Base-by-base conservation (phyloP, 1,139 yeast genomes). In the Geotrichum aggregatum region DNA sequence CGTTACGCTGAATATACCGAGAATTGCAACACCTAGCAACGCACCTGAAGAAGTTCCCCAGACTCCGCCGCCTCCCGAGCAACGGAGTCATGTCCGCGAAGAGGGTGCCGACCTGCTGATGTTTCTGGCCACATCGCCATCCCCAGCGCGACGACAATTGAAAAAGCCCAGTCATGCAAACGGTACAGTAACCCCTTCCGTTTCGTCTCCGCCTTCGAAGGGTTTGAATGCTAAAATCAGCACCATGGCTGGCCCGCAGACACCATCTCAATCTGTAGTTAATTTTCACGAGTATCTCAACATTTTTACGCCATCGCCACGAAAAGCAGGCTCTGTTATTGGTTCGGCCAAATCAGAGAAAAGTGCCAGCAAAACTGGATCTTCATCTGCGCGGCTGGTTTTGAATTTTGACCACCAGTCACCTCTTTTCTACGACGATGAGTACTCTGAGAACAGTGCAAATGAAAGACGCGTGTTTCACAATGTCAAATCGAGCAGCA, bases 81-180 rank as follows among this genome's bases (percentile, higher is more conserved):
- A 46, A 24, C 46, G 53, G 16, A 54, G 48, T 14, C 52, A 40
- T 13, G 58, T 76, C 52, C 82, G 79, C 55, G 87, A 83, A 50
- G 89, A 84, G 66, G 96, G 95, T 4, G 96, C 95, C 0, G 94
- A 85, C 65, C 71, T 87, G 57, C 74, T 87, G 56, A 78, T 87
- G 81, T 87, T 80, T 66, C 74, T 87, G 61, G 95, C 95, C 2
- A 85, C 94, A 3, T 85, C 95, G 2, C 96, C 96, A 0, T 84
- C 92, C 0, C 88, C 91, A 0, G 83, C 84, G 1, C 59, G 65
- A 49, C 62, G 60, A 28, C 42, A 39, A 48, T 42, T 58, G 49
- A 53, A 44, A 44, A 49, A 44, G 31, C 40, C 47, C 59, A n/a
- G 50, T 47, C n/a, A 42, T 46, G 42, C 22, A 50, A 51, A 42